Evolutionary conservation across 1,284 basidiomycete species (phyloP).

Genomic region (Fistulina hepatica): DNA sequence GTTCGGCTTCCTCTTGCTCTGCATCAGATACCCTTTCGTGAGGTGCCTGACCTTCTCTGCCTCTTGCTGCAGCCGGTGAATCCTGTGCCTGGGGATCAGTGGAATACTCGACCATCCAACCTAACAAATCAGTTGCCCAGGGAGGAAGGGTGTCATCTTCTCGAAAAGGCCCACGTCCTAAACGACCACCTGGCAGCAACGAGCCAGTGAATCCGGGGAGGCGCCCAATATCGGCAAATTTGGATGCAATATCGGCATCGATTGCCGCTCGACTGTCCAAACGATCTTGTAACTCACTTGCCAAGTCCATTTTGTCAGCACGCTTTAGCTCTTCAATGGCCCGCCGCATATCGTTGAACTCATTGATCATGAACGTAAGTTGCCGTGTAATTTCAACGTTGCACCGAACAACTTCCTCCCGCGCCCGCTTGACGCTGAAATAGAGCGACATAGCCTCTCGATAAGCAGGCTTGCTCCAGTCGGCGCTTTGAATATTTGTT

Average conservation of each 20-base stretch:
- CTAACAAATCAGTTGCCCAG: slow-evolving; percentile 3
- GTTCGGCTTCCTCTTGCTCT: no score
- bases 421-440: slow-evolving; percentile 22
- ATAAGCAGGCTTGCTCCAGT: slow-evolving; percentile 19
- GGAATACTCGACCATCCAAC: no score
- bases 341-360: slow-evolving; percentile 11
- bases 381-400: slow-evolving; percentile 25
- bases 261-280: not conserved
- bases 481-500: slow-evolving; percentile 17
- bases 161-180: not conserved
- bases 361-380: slow-evolving; percentile 22
- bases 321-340: slow-evolving; percentile 4
- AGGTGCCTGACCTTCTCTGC: no score
- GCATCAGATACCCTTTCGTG: no score
- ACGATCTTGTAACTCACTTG: not conserved
- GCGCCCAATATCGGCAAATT: not conserved
- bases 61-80: no score
- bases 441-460: slow-evolving; percentile 18
- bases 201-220: slow-evolving; percentile 4
- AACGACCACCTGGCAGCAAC: slow-evolving; percentile 5
- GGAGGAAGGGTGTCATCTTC: slow-evolving; percentile 1
- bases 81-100: no score
- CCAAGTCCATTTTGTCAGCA: not conserved
- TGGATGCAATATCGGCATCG: not conserved
- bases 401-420: slow-evolving; percentile 22